Conservation (phyloP, 2,329 filamentous ascomycete genomes). For the Pyrenophora tritici-repentis region DNA sequence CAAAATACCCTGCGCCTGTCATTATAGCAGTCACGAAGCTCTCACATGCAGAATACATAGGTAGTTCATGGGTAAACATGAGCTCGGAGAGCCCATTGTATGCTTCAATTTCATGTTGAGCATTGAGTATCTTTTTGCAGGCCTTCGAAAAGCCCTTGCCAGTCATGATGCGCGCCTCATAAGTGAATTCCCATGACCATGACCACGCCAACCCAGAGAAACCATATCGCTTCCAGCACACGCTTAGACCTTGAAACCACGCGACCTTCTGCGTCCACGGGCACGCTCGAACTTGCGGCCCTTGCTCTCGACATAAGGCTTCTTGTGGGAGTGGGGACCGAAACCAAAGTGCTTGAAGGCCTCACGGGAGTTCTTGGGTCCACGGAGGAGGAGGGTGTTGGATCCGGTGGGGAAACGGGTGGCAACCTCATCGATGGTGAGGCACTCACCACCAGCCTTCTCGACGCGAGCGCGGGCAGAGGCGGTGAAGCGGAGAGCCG, state of each 20-base stretch:
- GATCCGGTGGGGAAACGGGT: conserved; percentile 91
- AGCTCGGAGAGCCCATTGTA: conserved; percentile 41
- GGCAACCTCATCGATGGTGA: conserved; percentile 97
- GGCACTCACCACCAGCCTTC: conserved; percentile 90
- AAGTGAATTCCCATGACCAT: conserved; percentile 43
- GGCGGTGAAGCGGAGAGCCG: conserved; percentile 94
- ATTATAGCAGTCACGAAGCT: neutral
- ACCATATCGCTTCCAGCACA: conserved; percentile 36
- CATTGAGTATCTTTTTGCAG: conserved; percentile 47
- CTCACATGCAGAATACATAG: no score
- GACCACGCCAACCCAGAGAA: conserved; percentile 48
- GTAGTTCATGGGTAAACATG: conserved; percentile 39
- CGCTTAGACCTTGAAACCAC: conserved; percentile 99
- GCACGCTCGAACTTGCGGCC: conserved; percentile 99
- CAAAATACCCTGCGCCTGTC: neutral
- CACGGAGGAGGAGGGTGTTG: conserved; percentile 96
- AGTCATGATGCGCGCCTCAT: conserved; percentile 46
- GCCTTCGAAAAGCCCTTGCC: conserved; percentile 39
- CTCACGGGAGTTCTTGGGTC: conserved; percentile 97
- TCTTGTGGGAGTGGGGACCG: conserved; percentile 98
- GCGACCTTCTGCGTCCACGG: conserved; percentile 97
- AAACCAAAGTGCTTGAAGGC: conserved; percentile 99
- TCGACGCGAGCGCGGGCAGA: conserved; percentile 92
- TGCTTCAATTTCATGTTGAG: conserved; percentile 42
- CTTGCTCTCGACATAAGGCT: conserved; percentile 97